phyloP scores from a whole-genome alignment of 176 grass and related monocot species.

The Elaeis guineensis region DNA sequence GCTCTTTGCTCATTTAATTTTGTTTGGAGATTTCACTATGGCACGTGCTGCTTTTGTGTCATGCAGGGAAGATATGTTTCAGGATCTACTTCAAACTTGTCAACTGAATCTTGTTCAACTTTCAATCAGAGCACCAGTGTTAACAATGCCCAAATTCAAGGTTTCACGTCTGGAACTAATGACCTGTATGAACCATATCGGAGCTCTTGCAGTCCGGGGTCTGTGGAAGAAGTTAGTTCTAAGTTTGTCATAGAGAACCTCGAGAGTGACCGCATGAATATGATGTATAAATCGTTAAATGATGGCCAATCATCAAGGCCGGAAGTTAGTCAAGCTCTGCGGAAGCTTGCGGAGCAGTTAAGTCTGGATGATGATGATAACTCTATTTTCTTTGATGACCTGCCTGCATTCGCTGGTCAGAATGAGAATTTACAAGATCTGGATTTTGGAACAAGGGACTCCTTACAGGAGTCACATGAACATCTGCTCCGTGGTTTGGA shows the following conservation, averaged over 20 bases:
- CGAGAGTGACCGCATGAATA: slow-evolving; percentile 21
- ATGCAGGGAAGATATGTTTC: slow-evolving; percentile 74
- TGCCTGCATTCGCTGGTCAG: slow-evolving; percentile 6
- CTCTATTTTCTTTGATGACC: slow-evolving; percentile 52
- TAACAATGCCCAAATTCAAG: slow-evolving; percentile 25
- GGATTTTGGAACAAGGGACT: slow-evolving; percentile 9
- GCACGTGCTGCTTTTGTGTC: neutral
- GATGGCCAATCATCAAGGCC: neutral
- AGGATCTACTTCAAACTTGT: slow-evolving; percentile 40
- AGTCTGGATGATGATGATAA: slow-evolving; percentile 62
- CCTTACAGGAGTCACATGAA: neutral
- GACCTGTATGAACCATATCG: slow-evolving; percentile 45
- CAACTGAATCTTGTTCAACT: slow-evolving; percentile 37
- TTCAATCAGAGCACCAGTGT: slow-evolving; percentile 25
- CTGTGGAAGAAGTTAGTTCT: slow-evolving; percentile 68
- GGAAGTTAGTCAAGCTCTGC: slow-evolving; percentile 61
- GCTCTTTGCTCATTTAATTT: too few species aligned
- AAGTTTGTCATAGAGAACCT: slow-evolving; percentile 39
- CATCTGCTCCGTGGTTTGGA: slow-evolving; percentile 6
- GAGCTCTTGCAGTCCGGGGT: slow-evolving; percentile 49
- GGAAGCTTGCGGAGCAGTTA: slow-evolving; percentile 66
- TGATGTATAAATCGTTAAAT: slow-evolving; percentile 32
- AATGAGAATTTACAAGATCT: slow-evolving; percentile 19
- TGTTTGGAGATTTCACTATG: too few species aligned
- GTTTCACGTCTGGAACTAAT: slow-evolving; percentile 27